These are phyloP conservation scores for Stevia rebaudiana DNA, from an alignment of 140 eudicot species.

Conservation along the genomic window DNA sequence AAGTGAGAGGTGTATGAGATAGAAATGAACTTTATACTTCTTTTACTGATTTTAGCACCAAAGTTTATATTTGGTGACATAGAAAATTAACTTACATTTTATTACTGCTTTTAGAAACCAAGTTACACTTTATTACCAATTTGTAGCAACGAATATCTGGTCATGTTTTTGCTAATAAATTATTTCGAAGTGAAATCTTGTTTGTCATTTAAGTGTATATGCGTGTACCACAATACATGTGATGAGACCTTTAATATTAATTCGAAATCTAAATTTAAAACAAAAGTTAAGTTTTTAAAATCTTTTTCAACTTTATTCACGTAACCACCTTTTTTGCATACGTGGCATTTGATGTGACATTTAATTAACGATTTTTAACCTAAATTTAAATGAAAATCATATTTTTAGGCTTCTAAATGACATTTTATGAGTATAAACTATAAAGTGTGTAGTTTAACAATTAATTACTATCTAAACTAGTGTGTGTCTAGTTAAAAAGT, in stretches of 20 bases:
- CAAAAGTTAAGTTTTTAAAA: no score
- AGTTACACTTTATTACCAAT: slow-evolving; percentile 1
- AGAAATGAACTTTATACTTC: not conserved
- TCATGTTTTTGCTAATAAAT: not conserved
- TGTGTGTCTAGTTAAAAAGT: not conserved
- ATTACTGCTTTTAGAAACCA: not conserved
- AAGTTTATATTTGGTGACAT: not conserved
- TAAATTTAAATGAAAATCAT: no score
- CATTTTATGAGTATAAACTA: no score
- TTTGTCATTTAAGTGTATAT: not conserved
- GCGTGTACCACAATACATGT: not conserved
- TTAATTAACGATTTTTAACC: not conserved
- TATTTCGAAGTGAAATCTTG: not conserved
- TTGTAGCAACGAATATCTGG: not conserved
- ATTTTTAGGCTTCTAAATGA: not conserved
- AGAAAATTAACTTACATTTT: not conserved
- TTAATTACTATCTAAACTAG: not conserved
- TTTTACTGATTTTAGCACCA: not conserved
- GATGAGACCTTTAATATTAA: not conserved
- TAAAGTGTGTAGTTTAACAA: not conserved
- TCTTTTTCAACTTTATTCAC: no score
- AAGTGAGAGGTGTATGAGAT: not conserved
- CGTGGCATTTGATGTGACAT: not conserved
- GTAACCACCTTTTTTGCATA: not conserved
- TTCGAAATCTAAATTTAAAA: not conserved